phyloP scores from a whole-genome alignment of 2,329 filamentous ascomycete species.

The Pseudogymnoascus sp. region DNA sequence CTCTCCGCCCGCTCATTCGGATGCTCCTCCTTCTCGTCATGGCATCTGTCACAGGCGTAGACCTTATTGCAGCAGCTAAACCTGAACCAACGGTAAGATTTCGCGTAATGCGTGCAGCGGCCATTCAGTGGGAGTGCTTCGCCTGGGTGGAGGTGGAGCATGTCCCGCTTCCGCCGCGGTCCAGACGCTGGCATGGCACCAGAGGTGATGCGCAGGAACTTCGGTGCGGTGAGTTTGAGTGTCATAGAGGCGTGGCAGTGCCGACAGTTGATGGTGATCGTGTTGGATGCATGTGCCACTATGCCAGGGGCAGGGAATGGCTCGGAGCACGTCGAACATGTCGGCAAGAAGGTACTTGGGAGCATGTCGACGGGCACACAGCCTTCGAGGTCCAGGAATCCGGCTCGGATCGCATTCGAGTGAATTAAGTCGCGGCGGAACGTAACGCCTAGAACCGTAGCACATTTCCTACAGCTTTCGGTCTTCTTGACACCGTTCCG shows the following conservation, averaged over 20 bases:
- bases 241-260: constrained; percentile 75
- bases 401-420: constrained; percentile 63
- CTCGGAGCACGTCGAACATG: constrained; percentile 69
- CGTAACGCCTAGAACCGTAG: constrained; percentile 41
- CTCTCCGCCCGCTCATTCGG: constrained; percentile 73
- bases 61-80: constrained; percentile 56
- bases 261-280: constrained; percentile 66
- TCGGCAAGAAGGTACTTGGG: constrained; percentile 66
- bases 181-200: constrained; percentile 32
- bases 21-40: constrained; percentile 59
- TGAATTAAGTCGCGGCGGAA: constrained; percentile 68
- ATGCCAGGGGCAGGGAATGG: constrained; percentile 55
- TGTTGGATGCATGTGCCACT: constrained; percentile 66
- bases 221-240: constrained; percentile 70
- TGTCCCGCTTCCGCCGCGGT: constrained; percentile 41
- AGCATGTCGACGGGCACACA: constrained; percentile 71
- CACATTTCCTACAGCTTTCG: constrained; percentile 53
- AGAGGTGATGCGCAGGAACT: constrained; percentile 64
- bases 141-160: constrained; percentile 49
- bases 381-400: constrained; percentile 69
- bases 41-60: constrained; percentile 63
- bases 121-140: constrained; percentile 48
- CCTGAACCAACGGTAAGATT: constrained; percentile 57
- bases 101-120: constrained; percentile 51
- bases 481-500: constrained; percentile 47